Conservation (phyloP, 2,329 filamentous ascomycete genomes). For the Neopestalotiopsis rosae region DNA sequence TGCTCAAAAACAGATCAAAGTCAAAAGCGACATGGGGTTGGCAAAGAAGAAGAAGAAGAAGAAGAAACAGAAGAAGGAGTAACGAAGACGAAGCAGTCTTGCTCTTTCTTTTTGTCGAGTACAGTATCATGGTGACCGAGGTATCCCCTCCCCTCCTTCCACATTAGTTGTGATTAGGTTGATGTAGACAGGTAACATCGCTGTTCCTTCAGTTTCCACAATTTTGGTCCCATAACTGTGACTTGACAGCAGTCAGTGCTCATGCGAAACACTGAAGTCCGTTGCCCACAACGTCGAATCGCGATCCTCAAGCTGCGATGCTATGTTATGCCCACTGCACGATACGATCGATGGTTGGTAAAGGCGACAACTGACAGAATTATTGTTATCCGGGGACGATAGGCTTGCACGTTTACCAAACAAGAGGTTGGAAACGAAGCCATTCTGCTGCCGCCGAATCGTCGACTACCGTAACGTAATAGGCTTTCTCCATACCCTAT, state of each 20-base stretch:
- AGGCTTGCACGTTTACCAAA: background rate
- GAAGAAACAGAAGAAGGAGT: no score
- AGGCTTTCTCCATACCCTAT: background rate
- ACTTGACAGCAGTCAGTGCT: background rate
- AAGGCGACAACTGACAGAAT: background rate
- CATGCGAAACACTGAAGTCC: background rate
- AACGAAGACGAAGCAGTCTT: background rate
- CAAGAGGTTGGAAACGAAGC: background rate
- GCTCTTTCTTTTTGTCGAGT: background rate
- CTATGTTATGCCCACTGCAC: background rate
- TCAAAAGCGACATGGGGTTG: background rate
- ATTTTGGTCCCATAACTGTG: no score
- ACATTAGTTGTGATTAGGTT: no score
- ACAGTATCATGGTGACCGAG: background rate
- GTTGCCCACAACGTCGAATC: background rate
- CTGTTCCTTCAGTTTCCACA: background rate
- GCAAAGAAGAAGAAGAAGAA: background rate
- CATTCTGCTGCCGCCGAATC: background rate
- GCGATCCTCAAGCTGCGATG: background rate
- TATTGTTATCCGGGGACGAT: background rate
- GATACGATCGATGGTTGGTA: background rate
- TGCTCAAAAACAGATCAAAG: background rate
- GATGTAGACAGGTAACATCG: background rate
- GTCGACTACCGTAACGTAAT: background rate
- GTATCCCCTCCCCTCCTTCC: background rate